phyloP scores from a whole-genome alignment of 2,329 filamentous ascomycete genomes.

The Hypoxylon sp. region DNA sequence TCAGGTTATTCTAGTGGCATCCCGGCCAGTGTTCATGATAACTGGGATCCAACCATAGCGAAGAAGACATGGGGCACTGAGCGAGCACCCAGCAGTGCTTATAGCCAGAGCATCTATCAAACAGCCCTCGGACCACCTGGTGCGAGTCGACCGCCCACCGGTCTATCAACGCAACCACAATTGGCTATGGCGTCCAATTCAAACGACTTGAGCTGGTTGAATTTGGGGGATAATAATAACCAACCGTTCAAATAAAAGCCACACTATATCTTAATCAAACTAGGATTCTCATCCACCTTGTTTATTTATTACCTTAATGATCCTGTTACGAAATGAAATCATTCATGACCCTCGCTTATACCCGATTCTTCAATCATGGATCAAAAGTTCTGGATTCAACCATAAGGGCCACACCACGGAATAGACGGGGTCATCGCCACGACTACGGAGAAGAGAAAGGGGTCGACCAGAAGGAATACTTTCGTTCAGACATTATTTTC shows the following conservation, averaged over 20 bases:
- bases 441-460: constrained; percentile 25
- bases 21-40: constrained; percentile 73
- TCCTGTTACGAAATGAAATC: constrained; percentile 44
- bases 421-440: constrained; percentile 41
- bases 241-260: constrained; percentile 33
- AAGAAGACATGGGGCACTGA: constrained; percentile 65
- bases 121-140: constrained; percentile 58
- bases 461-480: constrained; percentile 29
- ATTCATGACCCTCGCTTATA: constrained; percentile 50
- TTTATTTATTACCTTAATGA: constrained; percentile 40
- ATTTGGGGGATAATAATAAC: constrained; percentile 69
- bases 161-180: constrained; percentile 65
- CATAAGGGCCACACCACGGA: constrained; percentile 31
- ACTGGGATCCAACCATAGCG: constrained; percentile 66
- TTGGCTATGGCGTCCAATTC: constrained; percentile 65
- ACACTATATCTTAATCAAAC: constrained; percentile 12
- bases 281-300: constrained; percentile 18
- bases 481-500: constrained; percentile 31
- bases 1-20: constrained; percentile 76
- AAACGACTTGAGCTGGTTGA: constrained; percentile 85
- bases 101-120: constrained; percentile 62
- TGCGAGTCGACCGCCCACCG: constrained; percentile 52
- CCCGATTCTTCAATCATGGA: constrained; percentile 40
- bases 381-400: constrained; percentile 39
- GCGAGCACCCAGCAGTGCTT: constrained; percentile 68